Base-by-base conservation (phyloP, 306 rosid species). In the Sindora glabra region DNA sequence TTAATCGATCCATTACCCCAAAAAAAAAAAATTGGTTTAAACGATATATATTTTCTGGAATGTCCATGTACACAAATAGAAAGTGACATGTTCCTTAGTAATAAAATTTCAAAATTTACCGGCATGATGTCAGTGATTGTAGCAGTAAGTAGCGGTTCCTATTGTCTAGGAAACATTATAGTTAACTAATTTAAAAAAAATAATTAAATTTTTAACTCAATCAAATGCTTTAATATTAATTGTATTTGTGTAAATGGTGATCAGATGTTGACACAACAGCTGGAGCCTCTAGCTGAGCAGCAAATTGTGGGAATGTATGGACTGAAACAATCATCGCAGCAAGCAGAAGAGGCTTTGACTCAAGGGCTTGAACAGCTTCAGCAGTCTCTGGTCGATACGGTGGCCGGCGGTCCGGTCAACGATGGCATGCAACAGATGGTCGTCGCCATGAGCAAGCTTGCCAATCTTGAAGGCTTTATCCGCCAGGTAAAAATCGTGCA, bases 331-430 rank as follows among this genome's bases (percentile, higher is more conserved):
- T 86, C 94, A 1, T 74, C 90, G 2, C 75, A 73, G 2, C 95
- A 94, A 67, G 86, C 95, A 12, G 99, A 94, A 56, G 99, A 94
- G 13, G 99, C 95, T 24, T 94, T 94, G 27, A 52, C 77, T 36
- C 90, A 86, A 48, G 99, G 99, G 17, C 82, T 78, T 21, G 95
- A 94, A 8, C 99, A 94, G 65, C 90, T 94, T 21, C 97, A 84
- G 7, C 94, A 86, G 53, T 81, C 86, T 45, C 83, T 94, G 0
- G 66, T 94, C 1, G 75, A 80, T 59, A 82, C 94, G 69, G 75
- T 94, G 10, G 90, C 95, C 26, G 77, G 78, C 2, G 74, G 77
- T 0, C 69, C 85, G 0, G 42, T 73, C 10, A 19, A 74, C 1
- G 90, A 94, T 5, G 85, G 94, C 21, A 76, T 86, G 16, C 96